A percentile compares a stretch with the other conserved stretches of the same genome.
These are phyloP conservation scores for Fragosphaeria purpurea DNA, from an alignment of 2,329 filamentous ascomycete species.

Conservation along the genomic window DNA sequence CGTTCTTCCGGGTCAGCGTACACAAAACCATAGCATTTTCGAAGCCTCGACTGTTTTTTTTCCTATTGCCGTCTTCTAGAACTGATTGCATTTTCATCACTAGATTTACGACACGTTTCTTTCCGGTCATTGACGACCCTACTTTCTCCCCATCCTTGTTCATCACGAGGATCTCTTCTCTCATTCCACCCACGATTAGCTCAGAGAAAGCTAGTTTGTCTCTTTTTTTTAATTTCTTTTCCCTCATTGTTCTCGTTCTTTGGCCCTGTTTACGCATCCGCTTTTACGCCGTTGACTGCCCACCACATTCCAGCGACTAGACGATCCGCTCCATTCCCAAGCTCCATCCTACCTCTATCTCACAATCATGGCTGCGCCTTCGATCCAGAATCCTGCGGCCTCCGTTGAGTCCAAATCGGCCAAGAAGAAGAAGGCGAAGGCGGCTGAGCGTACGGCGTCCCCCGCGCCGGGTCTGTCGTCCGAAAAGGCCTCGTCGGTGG, in stretches of 20 bases:
- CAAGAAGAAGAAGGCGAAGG: constrained; percentile 63
- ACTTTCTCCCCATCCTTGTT: no score
- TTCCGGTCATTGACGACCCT: no score
- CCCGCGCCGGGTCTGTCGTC: constrained; percentile 41
- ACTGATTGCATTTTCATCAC: no score
- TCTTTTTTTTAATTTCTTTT: constrained; percentile 2
- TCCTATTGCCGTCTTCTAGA: no score
- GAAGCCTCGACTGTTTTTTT: no score
- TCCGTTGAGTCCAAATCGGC: constrained; percentile 54
- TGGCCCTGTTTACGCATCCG: not conserved
- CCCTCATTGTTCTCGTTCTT: not conserved
- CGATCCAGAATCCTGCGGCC: constrained; percentile 52
- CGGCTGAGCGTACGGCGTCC: constrained; percentile 43
- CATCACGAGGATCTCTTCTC: no score
- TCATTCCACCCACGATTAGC: no score
- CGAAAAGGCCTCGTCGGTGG: constrained; percentile 38
- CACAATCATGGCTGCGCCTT: constrained; percentile 50
- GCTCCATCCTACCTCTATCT: no score
- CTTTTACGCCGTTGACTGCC: not conserved
- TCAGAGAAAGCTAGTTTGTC: not conserved
- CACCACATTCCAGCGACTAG: not conserved
- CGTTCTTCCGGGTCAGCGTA: no score
- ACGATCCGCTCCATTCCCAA: no score
- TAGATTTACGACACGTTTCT: no score
- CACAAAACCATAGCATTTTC: no score